Percentiles rank a stretch among this genome's conserved stretches.
Conservation (phyloP, 129 eudicot species). For the Calendula officinalis region DNA sequence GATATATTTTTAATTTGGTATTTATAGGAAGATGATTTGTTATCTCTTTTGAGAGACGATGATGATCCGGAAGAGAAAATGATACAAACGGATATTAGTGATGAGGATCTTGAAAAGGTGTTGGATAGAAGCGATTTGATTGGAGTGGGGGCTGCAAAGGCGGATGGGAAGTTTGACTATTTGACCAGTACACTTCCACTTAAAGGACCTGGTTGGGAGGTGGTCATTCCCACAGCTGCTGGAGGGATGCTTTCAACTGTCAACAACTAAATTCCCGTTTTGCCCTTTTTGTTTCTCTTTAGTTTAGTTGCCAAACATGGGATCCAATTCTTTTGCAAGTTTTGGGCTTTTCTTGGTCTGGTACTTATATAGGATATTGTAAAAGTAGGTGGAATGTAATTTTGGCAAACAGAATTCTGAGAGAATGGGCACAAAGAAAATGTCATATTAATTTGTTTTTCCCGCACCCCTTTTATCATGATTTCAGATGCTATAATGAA, state of each 20-base stretch:
- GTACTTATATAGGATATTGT: neutral
- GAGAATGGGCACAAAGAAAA: no score
- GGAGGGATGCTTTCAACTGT: slow-evolving; percentile 96
- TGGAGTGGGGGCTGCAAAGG: slow-evolving; percentile 24
- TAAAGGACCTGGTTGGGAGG: slow-evolving; percentile 99
- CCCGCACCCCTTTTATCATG: no score
- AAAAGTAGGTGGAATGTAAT: neutral
- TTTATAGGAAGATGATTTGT: slow-evolving; percentile 77
- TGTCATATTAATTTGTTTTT: no score
- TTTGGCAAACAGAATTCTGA: slow-evolving; percentile 13
- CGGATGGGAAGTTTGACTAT: slow-evolving; percentile 34
- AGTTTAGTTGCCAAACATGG: no score
- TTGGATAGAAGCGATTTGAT: slow-evolving; percentile 85
- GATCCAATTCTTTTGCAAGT: slow-evolving; percentile 2
- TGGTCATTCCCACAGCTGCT: slow-evolving; percentile 70
- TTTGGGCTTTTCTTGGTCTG: neutral
- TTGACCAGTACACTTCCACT: slow-evolving; percentile 48
- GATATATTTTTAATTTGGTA: neutral
- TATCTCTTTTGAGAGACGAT: slow-evolving; percentile 61
- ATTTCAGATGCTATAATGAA: no score
- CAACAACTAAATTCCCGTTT: slow-evolving; percentile 45
- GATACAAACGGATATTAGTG: slow-evolving; percentile 83
- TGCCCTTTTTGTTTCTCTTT: slow-evolving; percentile 21
- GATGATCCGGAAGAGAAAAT: slow-evolving; percentile 72
- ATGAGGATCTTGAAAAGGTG: slow-evolving; percentile 71